Conservation (phyloP, 1,139 yeast species). For the Ogataea hybrid region DNA sequence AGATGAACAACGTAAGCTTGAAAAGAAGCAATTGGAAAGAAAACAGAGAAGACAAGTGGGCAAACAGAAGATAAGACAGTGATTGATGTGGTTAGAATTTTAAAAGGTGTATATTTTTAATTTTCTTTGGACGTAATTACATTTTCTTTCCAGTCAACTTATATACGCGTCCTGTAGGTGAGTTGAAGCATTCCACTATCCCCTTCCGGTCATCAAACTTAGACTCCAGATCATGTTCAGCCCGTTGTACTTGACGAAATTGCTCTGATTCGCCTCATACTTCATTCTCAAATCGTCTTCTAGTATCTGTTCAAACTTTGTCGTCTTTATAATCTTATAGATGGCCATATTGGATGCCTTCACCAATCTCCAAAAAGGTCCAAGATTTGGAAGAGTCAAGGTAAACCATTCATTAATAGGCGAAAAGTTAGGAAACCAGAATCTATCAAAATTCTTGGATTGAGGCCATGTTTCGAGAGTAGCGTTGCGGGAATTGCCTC, state of each 20-base stretch:
- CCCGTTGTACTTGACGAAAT: conserved; percentile 60
- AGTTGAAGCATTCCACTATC: conserved; percentile 58
- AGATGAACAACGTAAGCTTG: conserved; percentile 73
- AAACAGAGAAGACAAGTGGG: conserved; percentile 33
- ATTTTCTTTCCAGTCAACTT: conserved; percentile 47
- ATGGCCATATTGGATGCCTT: conserved; percentile 48
- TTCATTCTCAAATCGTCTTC: conserved; percentile 47
- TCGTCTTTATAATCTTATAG: conserved; percentile 43
- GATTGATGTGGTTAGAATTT: background rate
- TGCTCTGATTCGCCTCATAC: conserved; percentile 40
- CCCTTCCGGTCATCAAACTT: conserved; percentile 68
- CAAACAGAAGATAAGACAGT: conserved; percentile 31
- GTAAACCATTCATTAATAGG: conserved; percentile 44
- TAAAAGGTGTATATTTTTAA: conserved; percentile 1
- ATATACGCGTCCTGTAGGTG: conserved; percentile 75
- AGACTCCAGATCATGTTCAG: conserved; percentile 59
- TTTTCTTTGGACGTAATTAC: conserved; percentile 3
- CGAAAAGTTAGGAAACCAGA: conserved; percentile 53
- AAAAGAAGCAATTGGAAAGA: conserved; percentile 60
- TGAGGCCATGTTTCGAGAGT: conserved; percentile 28
- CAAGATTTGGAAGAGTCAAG: conserved; percentile 62
- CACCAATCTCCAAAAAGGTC: conserved; percentile 49
- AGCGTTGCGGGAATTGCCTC: conserved; percentile 35
- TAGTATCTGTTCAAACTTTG: conserved; percentile 50
- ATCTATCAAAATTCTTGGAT: conserved; percentile 39